Base-by-base conservation (phyloP, 257 asterid genomes). In the Solanum neorickii region DNA sequence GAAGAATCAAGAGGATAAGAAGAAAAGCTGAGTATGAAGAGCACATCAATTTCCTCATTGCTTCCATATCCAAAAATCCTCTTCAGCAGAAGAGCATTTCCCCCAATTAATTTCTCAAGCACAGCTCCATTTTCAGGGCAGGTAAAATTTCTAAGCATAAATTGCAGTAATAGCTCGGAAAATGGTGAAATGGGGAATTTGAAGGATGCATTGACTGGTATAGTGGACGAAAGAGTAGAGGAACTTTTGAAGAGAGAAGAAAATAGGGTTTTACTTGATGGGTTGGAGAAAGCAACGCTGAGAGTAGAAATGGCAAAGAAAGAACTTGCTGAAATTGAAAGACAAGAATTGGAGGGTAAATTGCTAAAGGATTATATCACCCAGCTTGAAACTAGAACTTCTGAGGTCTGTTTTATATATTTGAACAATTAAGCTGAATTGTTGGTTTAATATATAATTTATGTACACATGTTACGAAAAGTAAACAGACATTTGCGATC, bases 221-320 rank as follows among this genome's bases (percentile, higher is more conserved):
- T 95, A 90, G 94, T 96, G 91, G 99, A 92, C 68, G 95, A 92
- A 87, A 91, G 93, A 84, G 96, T 96, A 3, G 97, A 94, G 77
- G 88, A 93, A 52, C 93, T 97, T 27, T 72, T 97, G 87, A 91
- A 89, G 83, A 96, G 89, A 86, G 99, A 97, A 91, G 99, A 96
- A 90, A 97, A 97, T 86, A 82, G 88, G 88, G 98, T 35, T 86
- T 88, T 96, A 91, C 89, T 97, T 33, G 92, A 94, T 77, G 98
- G 97, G 83, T 90, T 97, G 89, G 96, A 94, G 90, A 91, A 94
- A 91, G 99, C 98, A 56, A 89, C 99, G 0, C 87, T 49, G 87
- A 92, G 99, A 87, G 98, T 96, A 52, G 99, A 96, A 89, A 83
- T 15, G 69, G 99, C 99, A 3, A 94, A 90, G 94, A 88, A 92